Evolutionary conservation across 805 yeast species (phyloP).

Genomic region (Lipomyces anomalus): DNA sequence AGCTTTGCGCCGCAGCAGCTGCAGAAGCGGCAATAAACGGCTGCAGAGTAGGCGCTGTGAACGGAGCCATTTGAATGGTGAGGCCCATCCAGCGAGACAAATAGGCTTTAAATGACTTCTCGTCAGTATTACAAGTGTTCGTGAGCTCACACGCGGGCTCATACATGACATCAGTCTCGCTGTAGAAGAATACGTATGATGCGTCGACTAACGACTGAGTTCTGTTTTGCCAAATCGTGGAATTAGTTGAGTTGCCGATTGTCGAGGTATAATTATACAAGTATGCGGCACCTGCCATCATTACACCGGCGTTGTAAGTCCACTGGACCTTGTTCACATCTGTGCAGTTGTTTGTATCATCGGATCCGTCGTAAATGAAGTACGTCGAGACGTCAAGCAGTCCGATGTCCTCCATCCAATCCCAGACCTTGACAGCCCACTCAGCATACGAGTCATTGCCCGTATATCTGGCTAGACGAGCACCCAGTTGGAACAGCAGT

Average conservation of each 20-base stretch:
- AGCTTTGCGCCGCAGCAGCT: constrained; percentile 66
- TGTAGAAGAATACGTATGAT: constrained; percentile 43
- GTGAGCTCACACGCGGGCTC: constrained; percentile 67
- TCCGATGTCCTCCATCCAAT: constrained; percentile 57
- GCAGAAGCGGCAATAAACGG: constrained; percentile 49
- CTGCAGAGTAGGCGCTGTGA: constrained; percentile 44
- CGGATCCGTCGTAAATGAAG: constrained; percentile 68
- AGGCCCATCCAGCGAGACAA: constrained; percentile 60
- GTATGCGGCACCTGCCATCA: constrained; percentile 65
- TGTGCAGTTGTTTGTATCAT: constrained; percentile 44
- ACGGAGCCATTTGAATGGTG: constrained; percentile 57
- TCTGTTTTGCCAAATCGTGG: constrained; percentile 49
- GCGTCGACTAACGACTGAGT: constrained; percentile 46
- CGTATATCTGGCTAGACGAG: constrained; percentile 77
- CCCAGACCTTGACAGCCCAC: constrained; percentile 66
- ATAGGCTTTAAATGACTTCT: constrained; percentile 68
- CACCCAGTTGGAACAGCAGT: constrained; percentile 70
- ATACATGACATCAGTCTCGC: constrained; percentile 45
- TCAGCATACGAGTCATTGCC: constrained; percentile 64
- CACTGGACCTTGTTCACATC: constrained; percentile 52
- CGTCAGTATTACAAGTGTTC: constrained; percentile 60
- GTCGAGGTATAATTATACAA: constrained; percentile 59
- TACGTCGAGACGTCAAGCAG: constrained; percentile 36
- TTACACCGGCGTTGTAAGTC: constrained; percentile 69
- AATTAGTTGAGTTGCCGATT: constrained; percentile 22